These are phyloP conservation scores for Penicillium sp. DNA, from an alignment of 2,329 filamentous ascomycete species.

Conservation along the genomic window DNA sequence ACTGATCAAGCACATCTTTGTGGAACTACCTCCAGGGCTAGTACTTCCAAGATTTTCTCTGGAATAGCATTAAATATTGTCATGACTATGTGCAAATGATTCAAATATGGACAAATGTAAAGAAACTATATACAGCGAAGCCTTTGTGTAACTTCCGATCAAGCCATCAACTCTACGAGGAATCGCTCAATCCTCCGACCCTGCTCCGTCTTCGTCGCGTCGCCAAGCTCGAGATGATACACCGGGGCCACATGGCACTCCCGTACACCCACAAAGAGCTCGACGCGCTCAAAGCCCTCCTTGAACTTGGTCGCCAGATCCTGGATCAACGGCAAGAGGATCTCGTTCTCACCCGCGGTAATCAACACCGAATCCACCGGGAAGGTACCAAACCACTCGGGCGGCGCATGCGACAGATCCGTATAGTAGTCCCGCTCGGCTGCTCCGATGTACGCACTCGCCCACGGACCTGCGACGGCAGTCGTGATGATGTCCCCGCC, in stretches of 20 bases:
- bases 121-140: neutral
- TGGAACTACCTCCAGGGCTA: too few relatives aligned
- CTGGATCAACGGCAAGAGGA: slow-evolving; percentile 58
- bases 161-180: slow-evolving; percentile 28
- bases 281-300: slow-evolving; percentile 37
- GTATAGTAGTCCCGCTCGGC: slow-evolving; percentile 53
- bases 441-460: slow-evolving; percentile 49
- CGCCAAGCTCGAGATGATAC: slow-evolving; percentile 41
- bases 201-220: slow-evolving; percentile 41
- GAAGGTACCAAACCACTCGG: slow-evolving; percentile 57
- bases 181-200: slow-evolving; percentile 41
- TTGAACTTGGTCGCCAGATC: slow-evolving; percentile 53
- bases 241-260: slow-evolving; percentile 48
- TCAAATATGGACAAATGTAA: neutral
- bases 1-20: too few relatives aligned
- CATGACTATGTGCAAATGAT: neutral
- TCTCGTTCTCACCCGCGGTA: slow-evolving; percentile 58
- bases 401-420: slow-evolving; percentile 52
- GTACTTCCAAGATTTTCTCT: too few relatives aligned
- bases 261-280: slow-evolving; percentile 38
- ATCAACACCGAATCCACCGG: slow-evolving; percentile 54
- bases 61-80: too few relatives aligned
- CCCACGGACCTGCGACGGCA: slow-evolving; percentile 48
- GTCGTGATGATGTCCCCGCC: slow-evolving; percentile 55
- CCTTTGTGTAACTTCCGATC: neutral